A percentile compares a stretch with the other conserved stretches of the same genome.
phyloP scores from a whole-genome alignment of 257 asterid genomes.

The Solanum rostratum region DNA sequence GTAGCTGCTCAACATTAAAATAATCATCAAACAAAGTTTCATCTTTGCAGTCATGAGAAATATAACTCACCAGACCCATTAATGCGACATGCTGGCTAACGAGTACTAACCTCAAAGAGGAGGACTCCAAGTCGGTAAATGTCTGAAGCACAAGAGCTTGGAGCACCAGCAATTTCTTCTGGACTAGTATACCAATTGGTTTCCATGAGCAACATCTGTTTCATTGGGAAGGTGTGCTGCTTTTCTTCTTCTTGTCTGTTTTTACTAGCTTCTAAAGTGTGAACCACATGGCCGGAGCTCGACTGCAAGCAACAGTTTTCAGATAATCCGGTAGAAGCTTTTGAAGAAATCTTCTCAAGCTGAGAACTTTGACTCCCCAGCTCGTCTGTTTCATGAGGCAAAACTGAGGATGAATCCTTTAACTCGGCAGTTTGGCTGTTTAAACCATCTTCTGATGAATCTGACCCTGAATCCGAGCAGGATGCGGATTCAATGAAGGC shows the following conservation, averaged over 20 bases:
- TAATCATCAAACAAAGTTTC: background rate
- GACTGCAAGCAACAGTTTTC: conserved; percentile 38
- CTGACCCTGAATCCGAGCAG: conserved; percentile 68
- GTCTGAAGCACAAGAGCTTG: conserved; percentile 64
- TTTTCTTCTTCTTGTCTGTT: conserved; percentile 34
- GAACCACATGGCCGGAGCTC: conserved; percentile 21
- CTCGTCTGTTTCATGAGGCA: conserved; percentile 10
- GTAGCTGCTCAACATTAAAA: conserved; percentile 45
- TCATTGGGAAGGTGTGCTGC: conserved; percentile 70
- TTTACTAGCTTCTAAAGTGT: conserved; percentile 16
- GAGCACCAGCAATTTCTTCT: conserved; percentile 55
- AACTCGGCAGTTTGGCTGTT: conserved; percentile 33
- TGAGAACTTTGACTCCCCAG: conserved; percentile 7
- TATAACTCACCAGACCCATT: background rate
- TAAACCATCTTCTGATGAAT: conserved; percentile 45
- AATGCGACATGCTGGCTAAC: background rate
- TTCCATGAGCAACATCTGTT: conserved; percentile 71
- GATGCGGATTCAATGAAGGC: conserved; percentile 85
- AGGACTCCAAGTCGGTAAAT: conserved; percentile 85
- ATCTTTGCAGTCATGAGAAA: background rate
- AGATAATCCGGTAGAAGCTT: conserved; percentile 25
- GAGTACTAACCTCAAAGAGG: conserved; percentile 71
- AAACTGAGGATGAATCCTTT: conserved; percentile 25
- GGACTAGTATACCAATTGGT: conserved; percentile 77
- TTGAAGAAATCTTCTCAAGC: conserved; percentile 8